phyloP scores from a whole-genome alignment of 108 stramenopile genomes.

The Skeletonema marinoi region DNA sequence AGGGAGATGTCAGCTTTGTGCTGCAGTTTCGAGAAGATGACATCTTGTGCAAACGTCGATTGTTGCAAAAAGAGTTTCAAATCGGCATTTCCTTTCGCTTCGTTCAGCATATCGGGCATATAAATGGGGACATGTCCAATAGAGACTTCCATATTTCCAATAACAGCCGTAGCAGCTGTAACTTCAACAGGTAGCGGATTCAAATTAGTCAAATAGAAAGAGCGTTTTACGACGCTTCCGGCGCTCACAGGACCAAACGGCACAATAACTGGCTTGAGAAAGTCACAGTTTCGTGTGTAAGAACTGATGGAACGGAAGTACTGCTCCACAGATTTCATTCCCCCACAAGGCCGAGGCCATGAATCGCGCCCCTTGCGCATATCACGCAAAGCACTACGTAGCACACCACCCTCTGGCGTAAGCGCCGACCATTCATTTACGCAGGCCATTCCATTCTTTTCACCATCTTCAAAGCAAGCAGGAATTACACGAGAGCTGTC shows the following conservation, averaged over 20 bases:
- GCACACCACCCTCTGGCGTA: constrained; percentile 12
- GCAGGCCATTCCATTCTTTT: constrained; percentile 18
- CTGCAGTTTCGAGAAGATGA: constrained; percentile 21
- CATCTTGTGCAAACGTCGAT: constrained; percentile 10
- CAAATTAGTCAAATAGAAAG: constrained; percentile 67
- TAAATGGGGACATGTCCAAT: constrained; percentile 58
- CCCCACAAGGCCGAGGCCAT: neutral
- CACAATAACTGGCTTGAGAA: constrained; percentile 55
- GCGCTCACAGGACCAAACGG: constrained; percentile 61
- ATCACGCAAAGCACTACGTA: constrained; percentile 17
- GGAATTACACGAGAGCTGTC: constrained; percentile 4
- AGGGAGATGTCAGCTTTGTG: constrained; percentile 29
- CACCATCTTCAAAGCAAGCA: neutral
- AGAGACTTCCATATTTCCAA: constrained; percentile 66
- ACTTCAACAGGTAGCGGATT: constrained; percentile 70
- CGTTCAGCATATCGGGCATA: constrained; percentile 19
- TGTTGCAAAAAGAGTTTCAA: constrained; percentile 24
- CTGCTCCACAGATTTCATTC: neutral
- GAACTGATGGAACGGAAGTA: constrained; percentile 30
- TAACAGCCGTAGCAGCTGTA: constrained; percentile 58
- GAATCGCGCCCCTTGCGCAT: neutral
- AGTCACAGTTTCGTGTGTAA: neutral
- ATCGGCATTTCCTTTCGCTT: neutral
- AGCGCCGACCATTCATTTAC: constrained; percentile 27
- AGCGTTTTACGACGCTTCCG: constrained; percentile 44